Base-by-base conservation (phyloP, 2,329 filamentous ascomycete genomes). In the Monosporascus cannonballus region DNA sequence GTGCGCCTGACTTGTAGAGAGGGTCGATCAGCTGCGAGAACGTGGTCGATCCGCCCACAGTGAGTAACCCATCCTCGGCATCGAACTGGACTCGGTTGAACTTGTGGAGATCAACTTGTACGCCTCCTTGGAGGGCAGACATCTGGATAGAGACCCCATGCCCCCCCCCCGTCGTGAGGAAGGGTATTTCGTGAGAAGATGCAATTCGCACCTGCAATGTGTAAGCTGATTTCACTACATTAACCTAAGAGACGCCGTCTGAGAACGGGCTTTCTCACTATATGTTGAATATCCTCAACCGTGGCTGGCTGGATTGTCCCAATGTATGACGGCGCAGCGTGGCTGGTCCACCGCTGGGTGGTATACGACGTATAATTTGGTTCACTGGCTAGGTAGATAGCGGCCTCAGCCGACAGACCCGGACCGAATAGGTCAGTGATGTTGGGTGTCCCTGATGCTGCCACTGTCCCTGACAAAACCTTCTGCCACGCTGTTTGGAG, bases 21-120 rank as follows among this genome's bases (percentile, higher is more conserved):
- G 51, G 48, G 22, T 49, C 38, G 11, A 47, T 47, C 18, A 55
- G 3, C 3, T 53, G 36, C 5, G 45, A 46, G 15, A 55, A 51
- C 20, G 30, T 53, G 11, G 41, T 24, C 20, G 37, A 24, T 8
- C 27, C 44, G 17, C 51, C 54, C 11, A 55, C 18, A 9, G 38
- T 51, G 4, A 55, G 30, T 4, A 49, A 18, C 4, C 41, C 34
- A 6, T 27, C 51, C 9, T 17, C 30, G 6, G 20, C 27, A 36
- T 51, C 45, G 9, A 55, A 38, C 3, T 49, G 2, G 17, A 53
- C 46, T 11, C n/a, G 24, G n/a, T 50, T 49, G 34, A 55, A 51
- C 22, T 50, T 50, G 25, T 30, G 34, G 8, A 55, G 53, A 24
- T 55, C 50, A 20, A 52, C 27, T 24, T 52, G 34, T 2, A 55